Conservation (phyloP, 2,329 filamentous ascomycete genomes). For the Penicillium digitatum region DNA sequence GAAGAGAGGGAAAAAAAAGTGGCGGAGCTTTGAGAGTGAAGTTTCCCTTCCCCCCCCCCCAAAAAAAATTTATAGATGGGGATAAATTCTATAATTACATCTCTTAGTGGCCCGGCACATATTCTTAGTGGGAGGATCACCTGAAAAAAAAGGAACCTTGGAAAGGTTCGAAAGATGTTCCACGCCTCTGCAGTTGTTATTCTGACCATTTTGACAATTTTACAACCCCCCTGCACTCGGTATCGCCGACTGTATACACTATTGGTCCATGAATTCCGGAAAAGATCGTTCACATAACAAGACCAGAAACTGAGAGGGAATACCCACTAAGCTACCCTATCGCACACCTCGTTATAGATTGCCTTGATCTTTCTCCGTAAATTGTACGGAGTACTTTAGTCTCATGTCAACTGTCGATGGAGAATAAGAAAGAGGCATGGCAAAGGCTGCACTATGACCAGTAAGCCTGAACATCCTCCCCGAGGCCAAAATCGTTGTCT, state of each 20-base stretch:
- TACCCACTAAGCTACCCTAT: background rate
- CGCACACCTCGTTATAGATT: background rate
- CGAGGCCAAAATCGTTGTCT: background rate
- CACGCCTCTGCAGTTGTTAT: slow-evolving; percentile 4
- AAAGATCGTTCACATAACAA: background rate
- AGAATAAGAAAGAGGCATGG: background rate
- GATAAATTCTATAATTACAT: slow-evolving; percentile 7
- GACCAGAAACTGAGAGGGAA: background rate
- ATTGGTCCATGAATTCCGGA: background rate
- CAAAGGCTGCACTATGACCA: background rate
- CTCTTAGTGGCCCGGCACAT: slow-evolving; percentile 6
- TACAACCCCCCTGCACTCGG: background rate
- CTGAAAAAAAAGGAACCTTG: background rate
- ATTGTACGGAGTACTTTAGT: background rate
- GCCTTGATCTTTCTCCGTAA: background rate
- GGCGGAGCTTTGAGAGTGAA: background rate
- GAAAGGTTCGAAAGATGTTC: slow-evolving; percentile 7
- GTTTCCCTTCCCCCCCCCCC: too few species aligned
- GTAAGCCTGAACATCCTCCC: background rate
- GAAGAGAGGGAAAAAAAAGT: background rate
- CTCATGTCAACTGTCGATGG: background rate
- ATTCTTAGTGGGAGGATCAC: slow-evolving; percentile 2
- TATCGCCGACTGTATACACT: background rate
- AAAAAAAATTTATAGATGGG: background rate
- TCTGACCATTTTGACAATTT: background rate